Percentiles rank a stretch among this genome's conserved stretches.
Evolutionary conservation across 768 basidiomycete species (phyloP).

Genomic region (Lentinula detonsa): DNA sequence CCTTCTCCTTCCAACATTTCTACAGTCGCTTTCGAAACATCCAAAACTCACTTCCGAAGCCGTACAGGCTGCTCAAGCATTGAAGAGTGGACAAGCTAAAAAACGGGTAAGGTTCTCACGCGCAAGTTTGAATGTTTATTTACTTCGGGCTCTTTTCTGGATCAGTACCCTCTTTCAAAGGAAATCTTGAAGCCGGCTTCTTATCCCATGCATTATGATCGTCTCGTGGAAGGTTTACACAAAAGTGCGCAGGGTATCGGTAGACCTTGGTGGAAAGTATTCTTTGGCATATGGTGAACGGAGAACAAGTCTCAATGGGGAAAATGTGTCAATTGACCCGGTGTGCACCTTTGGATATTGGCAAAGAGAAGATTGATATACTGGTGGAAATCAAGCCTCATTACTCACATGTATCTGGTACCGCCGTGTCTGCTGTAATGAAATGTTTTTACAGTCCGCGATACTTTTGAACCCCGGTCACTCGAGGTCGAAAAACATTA

Average conservation of each 20-base stretch:
- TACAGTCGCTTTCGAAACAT: slow-evolving; percentile 59
- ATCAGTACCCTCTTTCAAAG: slow-evolving; percentile 61
- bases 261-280: slow-evolving; percentile 80
- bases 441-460: too few relatives aligned
- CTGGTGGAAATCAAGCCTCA: not conserved
- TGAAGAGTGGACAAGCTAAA: slow-evolving; percentile 49
- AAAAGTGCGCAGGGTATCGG: slow-evolving; percentile 73
- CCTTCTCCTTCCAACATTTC: slow-evolving; percentile 62
- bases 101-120: slow-evolving; percentile 49
- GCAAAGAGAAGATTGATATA: not conserved
- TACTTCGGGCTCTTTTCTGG: slow-evolving; percentile 13
- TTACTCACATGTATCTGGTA: not conserved
- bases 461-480: too few relatives aligned
- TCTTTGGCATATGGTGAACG: slow-evolving; percentile 65
- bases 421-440: not conserved
- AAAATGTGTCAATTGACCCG: not conserved
- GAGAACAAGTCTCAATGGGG: not conserved
- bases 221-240: slow-evolving; percentile 67
- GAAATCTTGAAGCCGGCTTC: slow-evolving; percentile 65
- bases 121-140: slow-evolving; percentile 14
- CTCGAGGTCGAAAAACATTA: too few relatives aligned
- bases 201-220: slow-evolving; percentile 66
- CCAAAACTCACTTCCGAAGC: slow-evolving; percentile 60
- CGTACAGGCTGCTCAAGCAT: slow-evolving; percentile 50
- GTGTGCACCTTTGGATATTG: not conserved